Percentiles rank a stretch among this genome's conserved stretches.
Conservation (phyloP, 2,329 filamentous ascomycete genomes). For the Xylariaceae sp. region DNA sequence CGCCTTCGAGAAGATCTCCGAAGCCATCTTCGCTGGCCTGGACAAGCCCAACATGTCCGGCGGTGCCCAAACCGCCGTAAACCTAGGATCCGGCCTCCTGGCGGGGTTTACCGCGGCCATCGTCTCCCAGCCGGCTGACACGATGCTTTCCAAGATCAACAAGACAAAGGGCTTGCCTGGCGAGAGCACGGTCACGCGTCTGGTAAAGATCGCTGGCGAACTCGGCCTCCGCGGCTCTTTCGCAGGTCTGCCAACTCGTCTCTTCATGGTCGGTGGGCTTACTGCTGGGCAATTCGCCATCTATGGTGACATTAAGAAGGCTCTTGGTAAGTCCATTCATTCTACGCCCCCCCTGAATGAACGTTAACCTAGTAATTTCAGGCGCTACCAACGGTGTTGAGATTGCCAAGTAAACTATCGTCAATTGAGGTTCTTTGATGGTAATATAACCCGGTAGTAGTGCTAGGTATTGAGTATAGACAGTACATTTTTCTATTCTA, state of each 20-base stretch:
- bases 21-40: conserved; percentile 16
- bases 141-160: conserved; percentile 24
- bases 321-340: conserved; percentile 6
- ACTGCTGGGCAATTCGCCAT: conserved; percentile 22
- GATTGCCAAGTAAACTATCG: conserved; percentile 1
- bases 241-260: conserved; percentile 18
- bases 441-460: too few relatives aligned
- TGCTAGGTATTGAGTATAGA: too few relatives aligned
- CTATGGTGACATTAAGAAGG: conserved; percentile 23
- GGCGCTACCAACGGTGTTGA: conserved; percentile 2
- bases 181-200: conserved; percentile 16
- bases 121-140: conserved; percentile 24
- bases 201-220: conserved; percentile 20
- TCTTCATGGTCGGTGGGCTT: conserved; percentile 25
- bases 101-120: conserved; percentile 23
- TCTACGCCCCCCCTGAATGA: not conserved
- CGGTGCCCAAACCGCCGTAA: conserved; percentile 15
- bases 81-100: conserved; percentile 20
- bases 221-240: conserved; percentile 22
- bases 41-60: conserved; percentile 18
- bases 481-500: too few relatives aligned
- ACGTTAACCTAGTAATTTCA: not conserved
- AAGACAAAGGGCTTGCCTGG: conserved; percentile 19
- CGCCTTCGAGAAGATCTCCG: conserved; percentile 21
- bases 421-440: too few relatives aligned